Conservation (phyloP, 2,329 filamentous ascomycete genomes). For the Neocucurbitaria cava region DNA sequence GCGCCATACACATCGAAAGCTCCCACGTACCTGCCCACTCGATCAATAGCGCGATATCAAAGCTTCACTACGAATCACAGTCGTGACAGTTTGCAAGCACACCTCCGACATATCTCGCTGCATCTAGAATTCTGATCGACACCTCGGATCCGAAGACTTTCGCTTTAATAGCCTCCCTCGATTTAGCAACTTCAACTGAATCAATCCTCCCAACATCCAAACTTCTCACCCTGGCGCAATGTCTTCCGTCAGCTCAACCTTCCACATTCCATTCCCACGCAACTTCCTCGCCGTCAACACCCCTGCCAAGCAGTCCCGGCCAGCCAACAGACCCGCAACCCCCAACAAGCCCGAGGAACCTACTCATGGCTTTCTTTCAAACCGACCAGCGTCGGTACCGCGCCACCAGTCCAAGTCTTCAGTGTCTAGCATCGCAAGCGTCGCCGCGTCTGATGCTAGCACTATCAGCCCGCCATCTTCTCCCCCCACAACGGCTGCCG, state of each 20-base stretch:
- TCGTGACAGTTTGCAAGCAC: too few relatives aligned
- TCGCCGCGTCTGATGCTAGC: conserved; percentile 24
- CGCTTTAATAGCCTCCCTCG: conserved; percentile 10
- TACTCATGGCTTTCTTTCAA: conserved; percentile 48
- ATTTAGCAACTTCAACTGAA: conserved; percentile 9
- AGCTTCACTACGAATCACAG: too few relatives aligned
- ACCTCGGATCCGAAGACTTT: too few relatives aligned
- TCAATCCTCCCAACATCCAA: conserved; percentile 1
- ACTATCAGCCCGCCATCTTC: conserved; percentile 38
- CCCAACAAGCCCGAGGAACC: conserved; percentile 24
- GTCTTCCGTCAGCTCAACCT: conserved; percentile 41
- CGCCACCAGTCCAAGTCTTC: conserved; percentile 41
- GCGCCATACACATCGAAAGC: conserved; percentile 7
- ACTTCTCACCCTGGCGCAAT: conserved; percentile 40
- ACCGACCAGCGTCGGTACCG: conserved; percentile 26
- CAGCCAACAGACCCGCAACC: conserved; percentile 2
- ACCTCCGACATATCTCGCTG: too few relatives aligned
- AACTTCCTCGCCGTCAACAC: conserved; percentile 47
- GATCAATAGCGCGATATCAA: too few relatives aligned
- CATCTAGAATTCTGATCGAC: too few relatives aligned
- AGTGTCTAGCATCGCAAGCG: conserved; percentile 26
- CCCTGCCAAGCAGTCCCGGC: conserved; percentile 34
- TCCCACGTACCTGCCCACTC: too few relatives aligned
- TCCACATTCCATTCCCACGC: conserved; percentile 48
- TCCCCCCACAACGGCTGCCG: conserved; percentile 31